Evolutionary conservation across 2,329 filamentous ascomycete genomes (phyloP), one percentile per base, ranked within the genome.

Genomic region (Phoma sp.): DNA sequence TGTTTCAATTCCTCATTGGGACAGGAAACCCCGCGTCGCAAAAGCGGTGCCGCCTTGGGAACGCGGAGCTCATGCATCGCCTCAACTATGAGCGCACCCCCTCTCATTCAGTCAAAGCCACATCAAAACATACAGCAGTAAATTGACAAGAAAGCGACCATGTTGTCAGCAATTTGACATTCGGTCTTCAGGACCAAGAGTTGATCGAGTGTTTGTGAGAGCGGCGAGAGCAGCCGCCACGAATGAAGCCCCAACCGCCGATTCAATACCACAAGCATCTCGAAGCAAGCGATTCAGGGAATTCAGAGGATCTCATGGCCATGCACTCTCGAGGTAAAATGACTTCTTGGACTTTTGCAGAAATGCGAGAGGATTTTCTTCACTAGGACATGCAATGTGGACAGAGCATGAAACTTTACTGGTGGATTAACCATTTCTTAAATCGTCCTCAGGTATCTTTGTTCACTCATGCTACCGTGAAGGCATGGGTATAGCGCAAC

Each of bases 391-490:
- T 9, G 9, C 27, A 29, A 29, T 29, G 27, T 7, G 6, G 9
- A 29, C 27, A 29, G 9, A 7, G 9, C 3, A 29, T 9, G 27
- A 29, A 29, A 29, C 6, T 6, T 29, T 29, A 29, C 27, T 29
- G 9, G 3, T 6, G 6, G 9, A 29, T 29, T 29, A 29, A 7
- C 27, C 27, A 29, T 29, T 29, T 29, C 27, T 29, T 29, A 4
- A 7, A 8, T 18, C 35, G 2, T 37, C 35, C 5, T 22, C 18
- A 23, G 18, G 10, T 14, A 13, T 46, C 35, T 64, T 54, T 50
- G 62, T 61, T 64, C 64, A 59, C 57, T 59, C 64, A 52, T 58
- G 60, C 59, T 60, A 53, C 48, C 41, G 41, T 47, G 55, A 45
- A 52, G 33, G 42, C 46, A 55, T 48, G 59, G 53, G 61, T 44